Percentiles rank a stretch among this genome's conserved stretches.
These are phyloP conservation scores for Macrolepiota dolichaula DNA, from an alignment of 768 basidiomycete species.

Conservation along the genomic window DNA sequence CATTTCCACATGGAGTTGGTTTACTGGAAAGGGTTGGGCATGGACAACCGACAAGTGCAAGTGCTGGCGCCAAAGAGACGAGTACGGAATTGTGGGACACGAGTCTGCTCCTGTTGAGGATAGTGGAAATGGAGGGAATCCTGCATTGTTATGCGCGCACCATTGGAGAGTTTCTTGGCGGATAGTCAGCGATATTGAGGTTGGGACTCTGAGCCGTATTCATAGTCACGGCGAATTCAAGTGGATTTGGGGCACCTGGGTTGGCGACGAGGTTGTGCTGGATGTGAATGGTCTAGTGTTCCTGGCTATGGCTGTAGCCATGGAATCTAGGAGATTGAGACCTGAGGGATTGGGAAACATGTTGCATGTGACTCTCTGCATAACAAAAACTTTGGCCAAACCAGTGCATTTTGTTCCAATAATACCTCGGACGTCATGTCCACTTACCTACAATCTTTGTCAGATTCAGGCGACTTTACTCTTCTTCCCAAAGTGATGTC, in stretches of 20 bases:
- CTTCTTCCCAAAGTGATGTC: conserved; percentile 21
- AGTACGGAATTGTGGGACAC: conserved; percentile 41
- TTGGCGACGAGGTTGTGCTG: no score
- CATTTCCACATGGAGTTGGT: conserved; percentile 23
- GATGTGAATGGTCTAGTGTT: no score
- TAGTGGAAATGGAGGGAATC: conserved; percentile 22
- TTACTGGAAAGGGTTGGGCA: conserved; percentile 19
- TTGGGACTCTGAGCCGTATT: conserved; percentile 71
- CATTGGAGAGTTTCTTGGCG: conserved; percentile 89
- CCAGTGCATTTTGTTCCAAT: neutral
- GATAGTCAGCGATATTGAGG: conserved; percentile 78
- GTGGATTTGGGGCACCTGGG: no score
- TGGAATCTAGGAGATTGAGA: no score
- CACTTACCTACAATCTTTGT: neutral
- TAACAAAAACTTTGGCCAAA: neutral
- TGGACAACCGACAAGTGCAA: conserved; percentile 33
- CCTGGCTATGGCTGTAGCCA: no score
- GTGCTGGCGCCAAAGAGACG: conserved; percentile 39
- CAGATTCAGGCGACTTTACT: neutral
- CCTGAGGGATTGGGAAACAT: no score
- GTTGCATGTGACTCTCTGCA: neutral
- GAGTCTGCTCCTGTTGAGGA: conserved; percentile 15
- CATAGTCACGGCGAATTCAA: conserved; percentile 45
- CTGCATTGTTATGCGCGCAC: conserved; percentile 31
- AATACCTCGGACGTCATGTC: conserved; percentile 9